Evolutionary conservation across 495 filamentous ascomycete genomes (phyloP).

Genomic region (Penicillium angulare): DNA sequence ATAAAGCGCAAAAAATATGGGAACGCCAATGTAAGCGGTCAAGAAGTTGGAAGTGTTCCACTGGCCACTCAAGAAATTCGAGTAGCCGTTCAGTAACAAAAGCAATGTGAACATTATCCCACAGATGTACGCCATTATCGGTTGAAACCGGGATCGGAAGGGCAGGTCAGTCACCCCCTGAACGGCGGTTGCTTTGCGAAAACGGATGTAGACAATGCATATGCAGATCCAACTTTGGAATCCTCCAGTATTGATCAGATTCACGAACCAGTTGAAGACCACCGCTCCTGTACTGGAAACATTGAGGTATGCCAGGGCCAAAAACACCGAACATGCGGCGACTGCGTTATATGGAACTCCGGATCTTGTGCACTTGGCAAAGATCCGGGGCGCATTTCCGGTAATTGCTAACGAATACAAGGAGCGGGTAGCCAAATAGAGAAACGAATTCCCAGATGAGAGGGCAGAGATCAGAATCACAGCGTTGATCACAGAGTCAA

Average conservation of each 20-base stretch:
- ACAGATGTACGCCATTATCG: background rate
- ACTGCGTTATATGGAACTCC: conserved; percentile 54
- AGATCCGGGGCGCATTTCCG: conserved; percentile 62
- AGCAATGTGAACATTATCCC: background rate
- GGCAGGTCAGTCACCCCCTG: background rate
- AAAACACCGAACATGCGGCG: background rate
- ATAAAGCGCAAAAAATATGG: conserved; percentile 49
- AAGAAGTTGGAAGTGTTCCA: conserved; percentile 46
- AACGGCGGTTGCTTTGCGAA: background rate
- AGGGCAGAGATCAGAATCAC: conserved; percentile 67
- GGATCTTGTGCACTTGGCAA: conserved; percentile 59
- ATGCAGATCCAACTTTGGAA: background rate
- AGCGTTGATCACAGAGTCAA: conserved; percentile 51
- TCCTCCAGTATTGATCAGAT: background rate
- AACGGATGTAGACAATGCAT: background rate
- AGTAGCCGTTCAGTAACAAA: conserved; percentile 47
- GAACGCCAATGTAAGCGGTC: conserved; percentile 55
- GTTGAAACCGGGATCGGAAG: background rate
- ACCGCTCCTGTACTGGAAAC: background rate
- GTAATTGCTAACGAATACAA: conserved; percentile 70
- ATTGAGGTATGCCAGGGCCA: background rate
- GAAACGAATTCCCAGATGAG: conserved; percentile 61
- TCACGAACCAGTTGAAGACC: background rate
- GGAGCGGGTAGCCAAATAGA: conserved; percentile 71
- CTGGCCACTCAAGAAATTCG: conserved; percentile 51